Percentiles rank a stretch among this genome's conserved stretches.
These are phyloP conservation scores for Nymphaea colorata DNA, from an alignment of 164 flowering plant species.

Conservation along the genomic window DNA sequence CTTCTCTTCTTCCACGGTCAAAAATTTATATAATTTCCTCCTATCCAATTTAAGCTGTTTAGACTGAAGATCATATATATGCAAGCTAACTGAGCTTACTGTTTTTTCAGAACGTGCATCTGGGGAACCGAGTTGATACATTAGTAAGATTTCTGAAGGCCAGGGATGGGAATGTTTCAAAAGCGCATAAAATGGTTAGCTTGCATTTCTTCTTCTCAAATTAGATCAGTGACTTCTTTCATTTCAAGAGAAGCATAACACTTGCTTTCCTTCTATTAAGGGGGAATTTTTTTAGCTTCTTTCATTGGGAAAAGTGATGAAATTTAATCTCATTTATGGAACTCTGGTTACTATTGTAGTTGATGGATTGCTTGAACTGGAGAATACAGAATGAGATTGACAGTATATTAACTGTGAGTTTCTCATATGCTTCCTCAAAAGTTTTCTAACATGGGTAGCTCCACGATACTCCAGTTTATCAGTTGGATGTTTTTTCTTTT, in stretches of 20 bases:
- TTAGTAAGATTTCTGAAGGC: conserved; percentile 81
- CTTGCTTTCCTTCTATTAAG: not conserved
- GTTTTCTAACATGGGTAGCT: too few relatives aligned
- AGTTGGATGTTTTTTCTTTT: not conserved
- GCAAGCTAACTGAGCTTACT: not conserved
- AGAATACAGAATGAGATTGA: conserved; percentile 81
- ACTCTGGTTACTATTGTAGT: conserved; percentile 27
- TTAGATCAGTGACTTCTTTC: not conserved
- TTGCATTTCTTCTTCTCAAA: not conserved
- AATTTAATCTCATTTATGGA: not conserved
- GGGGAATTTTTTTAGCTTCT: not conserved
- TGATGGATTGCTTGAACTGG: conserved; percentile 78
- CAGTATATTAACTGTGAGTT: conserved; percentile 62
- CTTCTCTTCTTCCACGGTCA: too few relatives aligned
- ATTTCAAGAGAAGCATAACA: not conserved
- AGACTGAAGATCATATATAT: too few relatives aligned
- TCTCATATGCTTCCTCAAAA: too few relatives aligned
- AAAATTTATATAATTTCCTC: too few relatives aligned
- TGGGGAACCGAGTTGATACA: conserved; percentile 57
- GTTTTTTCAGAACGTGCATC: conserved; percentile 64
- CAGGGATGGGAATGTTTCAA: conserved; percentile 78
- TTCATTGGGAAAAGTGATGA: not conserved
- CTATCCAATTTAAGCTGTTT: too few relatives aligned
- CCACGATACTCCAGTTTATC: not conserved
- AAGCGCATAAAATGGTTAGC: conserved; percentile 83